phyloP scores from a whole-genome alignment of 2,329 filamentous ascomycete species.

The Scedosporium dehoogii region DNA sequence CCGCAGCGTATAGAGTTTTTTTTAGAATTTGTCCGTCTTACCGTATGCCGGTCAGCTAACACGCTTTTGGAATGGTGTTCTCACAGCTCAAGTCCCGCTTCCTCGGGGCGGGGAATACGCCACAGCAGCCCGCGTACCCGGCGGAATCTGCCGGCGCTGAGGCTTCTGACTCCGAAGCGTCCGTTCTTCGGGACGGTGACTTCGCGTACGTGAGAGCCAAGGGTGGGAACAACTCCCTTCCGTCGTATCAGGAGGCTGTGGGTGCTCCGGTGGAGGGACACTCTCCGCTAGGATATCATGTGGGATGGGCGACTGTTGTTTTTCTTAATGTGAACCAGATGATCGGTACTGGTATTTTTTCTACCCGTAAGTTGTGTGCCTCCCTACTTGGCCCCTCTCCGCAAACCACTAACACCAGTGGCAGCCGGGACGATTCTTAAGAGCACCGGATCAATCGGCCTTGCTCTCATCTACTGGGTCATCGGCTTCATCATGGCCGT shows the following conservation, averaged over 20 bases:
- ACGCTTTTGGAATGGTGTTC: neutral
- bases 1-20: neutral
- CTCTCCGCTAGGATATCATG: conserved; percentile 50
- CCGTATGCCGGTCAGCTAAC: neutral
- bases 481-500: conserved; percentile 50
- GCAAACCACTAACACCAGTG: neutral
- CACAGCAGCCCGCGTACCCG: neutral
- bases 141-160: neutral
- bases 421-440: conserved; percentile 47
- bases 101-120: neutral
- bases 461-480: conserved; percentile 54
- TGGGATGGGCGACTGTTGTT: conserved; percentile 44
- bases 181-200: conserved; percentile 25
- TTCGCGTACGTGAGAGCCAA: conserved; percentile 29
- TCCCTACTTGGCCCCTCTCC: neutral
- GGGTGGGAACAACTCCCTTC: conserved; percentile 37
- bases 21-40: neutral
- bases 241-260: conserved; percentile 49
- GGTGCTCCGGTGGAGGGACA: conserved; percentile 50
- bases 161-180: conserved; percentile 16
- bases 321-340: conserved; percentile 54
- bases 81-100: neutral
- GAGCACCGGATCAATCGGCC: conserved; percentile 51
- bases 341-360: conserved; percentile 56
- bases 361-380: conserved; percentile 40